phyloP scores from a whole-genome alignment of 2,329 filamentous ascomycete genomes.

The Talaromyces sp. region DNA sequence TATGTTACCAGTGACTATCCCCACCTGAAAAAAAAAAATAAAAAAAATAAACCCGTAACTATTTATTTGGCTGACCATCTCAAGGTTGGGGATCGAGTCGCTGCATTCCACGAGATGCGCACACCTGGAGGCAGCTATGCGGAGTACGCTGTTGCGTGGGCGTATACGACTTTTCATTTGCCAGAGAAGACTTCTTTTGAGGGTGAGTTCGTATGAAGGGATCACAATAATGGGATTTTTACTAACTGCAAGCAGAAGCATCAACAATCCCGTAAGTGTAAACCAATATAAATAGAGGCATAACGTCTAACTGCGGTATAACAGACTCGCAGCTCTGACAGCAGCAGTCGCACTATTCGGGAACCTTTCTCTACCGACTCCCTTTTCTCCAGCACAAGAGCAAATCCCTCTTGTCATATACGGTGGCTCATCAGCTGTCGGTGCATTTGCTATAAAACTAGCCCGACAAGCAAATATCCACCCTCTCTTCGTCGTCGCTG shows the following conservation, averaged over 20 bases:
- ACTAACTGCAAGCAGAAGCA: conserved; percentile 37
- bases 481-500: conserved; percentile 58
- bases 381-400: conserved; percentile 40
- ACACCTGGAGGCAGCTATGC: conserved; percentile 49
- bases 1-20: not conserved
- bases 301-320: not conserved
- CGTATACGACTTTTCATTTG: conserved; percentile 52
- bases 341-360: conserved; percentile 50
- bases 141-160: conserved; percentile 52
- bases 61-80: not conserved
- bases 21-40: not conserved
- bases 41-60: too few relatives aligned
- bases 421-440: conserved; percentile 51
- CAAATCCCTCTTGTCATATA: conserved; percentile 44
- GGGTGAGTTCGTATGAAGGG: conserved; percentile 27
- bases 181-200: conserved; percentile 49
- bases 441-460: conserved; percentile 56
- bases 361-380: conserved; percentile 44
- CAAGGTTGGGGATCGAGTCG: conserved; percentile 50
- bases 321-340: conserved; percentile 48
- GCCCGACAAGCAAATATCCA: conserved; percentile 54
- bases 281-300: not conserved
- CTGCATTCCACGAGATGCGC: conserved; percentile 45
- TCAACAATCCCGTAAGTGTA: conserved; percentile 46
- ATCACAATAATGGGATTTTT: not conserved